Percentiles rank a stretch among this genome's conserved stretches.
phyloP scores from a whole-genome alignment of 495 filamentous ascomycete species.

The Penicillium canescens region DNA sequence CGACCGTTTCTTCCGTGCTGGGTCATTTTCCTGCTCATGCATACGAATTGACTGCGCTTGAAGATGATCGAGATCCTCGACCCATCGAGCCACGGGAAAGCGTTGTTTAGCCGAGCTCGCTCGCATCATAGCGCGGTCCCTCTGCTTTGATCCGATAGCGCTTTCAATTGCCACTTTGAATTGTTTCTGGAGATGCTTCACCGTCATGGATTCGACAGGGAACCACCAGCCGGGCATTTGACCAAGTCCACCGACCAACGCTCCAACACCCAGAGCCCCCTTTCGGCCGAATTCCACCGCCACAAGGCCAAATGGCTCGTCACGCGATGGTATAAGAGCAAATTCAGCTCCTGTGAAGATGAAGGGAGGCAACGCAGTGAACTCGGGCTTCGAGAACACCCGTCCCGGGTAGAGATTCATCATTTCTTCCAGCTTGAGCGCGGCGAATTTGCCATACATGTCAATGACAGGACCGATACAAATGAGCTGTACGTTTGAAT shows the following conservation, averaged over 20 bases:
- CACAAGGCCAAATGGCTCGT: conserved; percentile 77
- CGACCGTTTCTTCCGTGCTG: conserved; percentile 27
- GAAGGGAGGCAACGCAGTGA: conserved; percentile 71
- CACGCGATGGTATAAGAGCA: conserved; percentile 75
- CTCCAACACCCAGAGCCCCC: conserved; percentile 72
- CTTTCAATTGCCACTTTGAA: conserved; percentile 67
- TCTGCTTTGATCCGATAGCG: conserved; percentile 60
- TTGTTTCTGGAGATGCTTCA: conserved; percentile 67
- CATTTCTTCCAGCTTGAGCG: conserved; percentile 66
- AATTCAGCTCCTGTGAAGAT: conserved; percentile 81
- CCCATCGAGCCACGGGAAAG: conserved; percentile 71
- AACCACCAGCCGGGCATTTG: conserved; percentile 78
- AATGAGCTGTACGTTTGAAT: conserved; percentile 67
- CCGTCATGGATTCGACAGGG: conserved; percentile 66
- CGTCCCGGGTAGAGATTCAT: conserved; percentile 71
- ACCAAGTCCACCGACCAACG: conserved; percentile 64
- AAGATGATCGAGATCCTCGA: conserved; percentile 60
- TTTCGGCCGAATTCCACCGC: conserved; percentile 79
- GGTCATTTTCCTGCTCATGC: conserved; percentile 20
- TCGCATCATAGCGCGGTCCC: conserved; percentile 65
- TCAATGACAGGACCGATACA: conserved; percentile 75
- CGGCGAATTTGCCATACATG: conserved; percentile 75
- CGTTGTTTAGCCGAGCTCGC: conserved; percentile 72
- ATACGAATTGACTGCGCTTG: conserved; percentile 55
- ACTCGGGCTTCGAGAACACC: conserved; percentile 80